Conservation (phyloP, 306 rosid species). For the Glycyrrhiza uralensis region DNA sequence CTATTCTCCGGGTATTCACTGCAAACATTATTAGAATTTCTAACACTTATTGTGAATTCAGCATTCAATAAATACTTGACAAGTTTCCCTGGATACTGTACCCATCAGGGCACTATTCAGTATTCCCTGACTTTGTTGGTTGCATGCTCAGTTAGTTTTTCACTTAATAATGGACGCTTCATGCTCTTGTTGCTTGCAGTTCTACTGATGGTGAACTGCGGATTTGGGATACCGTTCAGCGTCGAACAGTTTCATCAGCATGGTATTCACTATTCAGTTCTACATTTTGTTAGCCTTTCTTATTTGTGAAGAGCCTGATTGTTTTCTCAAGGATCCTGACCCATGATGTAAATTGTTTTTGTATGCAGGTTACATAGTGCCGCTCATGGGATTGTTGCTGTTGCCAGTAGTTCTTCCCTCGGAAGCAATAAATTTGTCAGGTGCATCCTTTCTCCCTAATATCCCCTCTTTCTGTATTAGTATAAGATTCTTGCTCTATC, state of each 20-base stretch:
- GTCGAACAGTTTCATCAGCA: conserved; percentile 74
- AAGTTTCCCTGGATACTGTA: not conserved
- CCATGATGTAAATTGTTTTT: not conserved
- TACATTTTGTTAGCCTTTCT: not conserved
- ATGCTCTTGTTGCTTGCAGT: conserved; percentile 36
- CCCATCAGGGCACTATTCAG: not conserved
- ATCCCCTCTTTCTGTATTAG: not conserved
- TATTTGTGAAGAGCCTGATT: not conserved
- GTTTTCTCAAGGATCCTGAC: not conserved
- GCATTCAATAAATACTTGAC: not conserved
- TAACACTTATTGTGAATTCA: not conserved
- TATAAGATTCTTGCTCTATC: not conserved
- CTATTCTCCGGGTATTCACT: conserved; percentile 61
- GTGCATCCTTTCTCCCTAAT: conserved; percentile 28
- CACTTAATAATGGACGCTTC: not conserved
- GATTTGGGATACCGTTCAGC: conserved; percentile 79
- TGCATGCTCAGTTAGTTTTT: not conserved
- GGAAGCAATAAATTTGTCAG: conserved; percentile 71
- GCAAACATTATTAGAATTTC: not conserved
- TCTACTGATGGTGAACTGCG: conserved; percentile 86
- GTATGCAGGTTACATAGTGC: conserved; percentile 79
- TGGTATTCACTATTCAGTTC: conserved; percentile 50
- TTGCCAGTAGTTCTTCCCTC: conserved; percentile 56
- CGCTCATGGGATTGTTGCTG: conserved; percentile 69
- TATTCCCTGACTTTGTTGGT: not conserved